Base-by-base conservation (phyloP, 139 green algal genomes). In the Mesotaenium endlicherianum region DNA sequence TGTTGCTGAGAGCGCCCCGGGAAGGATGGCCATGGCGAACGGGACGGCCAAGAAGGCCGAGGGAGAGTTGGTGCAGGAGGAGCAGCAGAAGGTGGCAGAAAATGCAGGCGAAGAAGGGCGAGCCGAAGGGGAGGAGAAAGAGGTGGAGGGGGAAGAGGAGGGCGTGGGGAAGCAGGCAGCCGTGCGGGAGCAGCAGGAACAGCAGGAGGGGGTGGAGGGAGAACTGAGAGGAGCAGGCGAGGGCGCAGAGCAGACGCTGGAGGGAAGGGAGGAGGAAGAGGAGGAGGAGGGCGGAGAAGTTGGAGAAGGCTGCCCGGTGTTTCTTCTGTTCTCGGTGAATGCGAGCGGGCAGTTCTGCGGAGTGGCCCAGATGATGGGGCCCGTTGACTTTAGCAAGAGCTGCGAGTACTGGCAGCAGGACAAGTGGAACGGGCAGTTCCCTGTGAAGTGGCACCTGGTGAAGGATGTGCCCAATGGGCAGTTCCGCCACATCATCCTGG, bases 301-400 rank as follows among this genome's bases (percentile, higher is more conserved):
- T 31, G 43, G 47, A 40, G 79, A 2, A 58, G 60, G n/a, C 75
- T 87, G 83, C 68, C 81, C 81, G 14, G 41, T 87, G 14, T 86
- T 87, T n/a, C 58, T 87, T 40, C 87, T 87, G 2, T 87, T 87
- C 49, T 87, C 81, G 26, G 59, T 90, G 41, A 90, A 90, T 82
- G 68, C 74, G 38, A 90, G 86, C 64, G 82, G 86, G 47, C 82
- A 90, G 75, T 90, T 90, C 75, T 88, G 76, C 44, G 86, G 86
- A 30, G 86, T 90, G 16, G 86, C 86, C 20, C 75, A 90, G 75
- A 90, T 90, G 86, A 76, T 70, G 53, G 39, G 53, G 0, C 57
- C 58, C 0, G 84, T 89, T 11, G 70, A 89, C 71, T 80, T 88
- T 43, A 17, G 49, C 17, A 36, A 85, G 38, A 70, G 39, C 30